phyloP scores from a whole-genome alignment of 768 basidiomycete genomes.

The Agrocybe pediades region DNA sequence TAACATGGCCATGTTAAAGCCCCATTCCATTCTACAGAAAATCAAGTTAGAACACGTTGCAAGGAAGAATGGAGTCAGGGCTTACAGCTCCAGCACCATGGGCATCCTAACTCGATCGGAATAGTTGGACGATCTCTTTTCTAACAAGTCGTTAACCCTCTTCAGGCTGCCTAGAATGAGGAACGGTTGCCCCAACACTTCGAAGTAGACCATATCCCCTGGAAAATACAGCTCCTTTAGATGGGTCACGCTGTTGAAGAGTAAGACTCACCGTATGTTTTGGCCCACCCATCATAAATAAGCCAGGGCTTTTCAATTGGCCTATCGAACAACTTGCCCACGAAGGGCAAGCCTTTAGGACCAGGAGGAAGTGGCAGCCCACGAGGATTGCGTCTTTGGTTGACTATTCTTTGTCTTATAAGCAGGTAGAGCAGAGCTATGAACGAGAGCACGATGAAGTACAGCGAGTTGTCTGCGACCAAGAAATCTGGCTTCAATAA shows the following conservation, averaged over 20 bases:
- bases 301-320: background rate
- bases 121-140: background rate
- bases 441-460: background rate
- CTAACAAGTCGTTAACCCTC: background rate
- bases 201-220: background rate
- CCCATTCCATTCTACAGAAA: constrained; percentile 20
- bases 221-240: background rate
- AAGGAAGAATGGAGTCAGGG: background rate
- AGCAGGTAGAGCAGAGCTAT: background rate
- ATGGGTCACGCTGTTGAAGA: background rate
- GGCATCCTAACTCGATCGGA: constrained; percentile 29
- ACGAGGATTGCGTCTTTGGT: background rate
- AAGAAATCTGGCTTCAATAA: too few relatives aligned
- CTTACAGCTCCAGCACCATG: constrained; percentile 53
- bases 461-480: too few relatives aligned
- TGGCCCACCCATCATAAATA: background rate
- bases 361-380: constrained; percentile 1
- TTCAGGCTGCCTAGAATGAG: background rate
- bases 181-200: background rate
- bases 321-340: constrained; percentile 1
- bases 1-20: constrained; percentile 50
- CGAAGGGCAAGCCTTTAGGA: background rate
- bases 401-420: background rate
- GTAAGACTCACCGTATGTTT: background rate
- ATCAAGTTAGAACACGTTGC: background rate